Conservation (phyloP, 2,329 filamentous ascomycete genomes). For the Trichoderma harzianum region DNA sequence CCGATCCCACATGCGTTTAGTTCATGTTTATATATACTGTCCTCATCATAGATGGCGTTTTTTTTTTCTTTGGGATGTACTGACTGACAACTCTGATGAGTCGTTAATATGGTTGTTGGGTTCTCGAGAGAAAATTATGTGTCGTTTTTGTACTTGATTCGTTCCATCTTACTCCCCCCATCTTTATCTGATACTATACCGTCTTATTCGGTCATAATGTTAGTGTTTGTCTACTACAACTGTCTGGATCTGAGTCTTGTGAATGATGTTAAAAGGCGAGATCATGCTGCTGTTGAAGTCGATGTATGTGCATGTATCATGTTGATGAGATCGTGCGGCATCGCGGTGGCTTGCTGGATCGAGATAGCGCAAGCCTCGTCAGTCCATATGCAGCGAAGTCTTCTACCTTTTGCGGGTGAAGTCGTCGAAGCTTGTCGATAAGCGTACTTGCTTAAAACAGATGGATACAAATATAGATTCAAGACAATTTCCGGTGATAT, state of each 20-base stretch:
- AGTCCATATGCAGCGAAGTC: neutral
- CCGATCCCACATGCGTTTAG: constrained; percentile 11
- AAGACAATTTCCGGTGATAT: neutral
- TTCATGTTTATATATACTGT: constrained; percentile 13
- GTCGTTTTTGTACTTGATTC: neutral
- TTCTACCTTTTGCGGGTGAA: neutral
- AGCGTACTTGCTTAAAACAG: neutral
- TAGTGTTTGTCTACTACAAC: neutral
- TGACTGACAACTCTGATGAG: neutral
- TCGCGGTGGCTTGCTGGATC: neutral
- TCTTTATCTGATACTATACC: neutral
- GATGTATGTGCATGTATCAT: neutral
- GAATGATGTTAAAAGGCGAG: neutral
- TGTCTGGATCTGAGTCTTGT: neutral
- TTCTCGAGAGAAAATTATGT: neutral
- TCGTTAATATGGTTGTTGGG: neutral
- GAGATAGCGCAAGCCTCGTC: neutral
- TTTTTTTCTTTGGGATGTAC: neutral
- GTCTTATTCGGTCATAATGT: neutral
- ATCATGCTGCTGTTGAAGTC: neutral
- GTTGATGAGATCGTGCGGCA: neutral
- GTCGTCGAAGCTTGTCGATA: neutral
- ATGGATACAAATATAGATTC: neutral
- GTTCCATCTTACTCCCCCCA: neutral
- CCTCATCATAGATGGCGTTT: constrained; percentile 17